Evolutionary conservation across 2,329 filamentous ascomycete genomes (phyloP).

Genomic region (Pseudovirgaria hyperparasitica): DNA sequence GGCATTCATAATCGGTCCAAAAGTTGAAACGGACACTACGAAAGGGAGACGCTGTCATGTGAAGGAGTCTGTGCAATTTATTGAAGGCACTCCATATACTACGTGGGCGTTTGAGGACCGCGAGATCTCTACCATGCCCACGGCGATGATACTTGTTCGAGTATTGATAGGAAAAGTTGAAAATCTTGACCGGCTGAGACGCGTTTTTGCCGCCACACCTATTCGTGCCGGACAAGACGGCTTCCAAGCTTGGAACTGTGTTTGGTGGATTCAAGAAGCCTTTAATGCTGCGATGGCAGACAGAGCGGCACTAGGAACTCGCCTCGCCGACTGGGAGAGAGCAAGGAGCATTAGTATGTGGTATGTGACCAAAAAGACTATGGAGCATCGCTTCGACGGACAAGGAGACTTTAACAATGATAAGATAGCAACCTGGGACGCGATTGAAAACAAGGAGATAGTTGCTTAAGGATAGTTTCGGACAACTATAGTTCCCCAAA

Average conservation of each 20-base stretch:
- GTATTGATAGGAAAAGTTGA: slow-evolving; percentile 7
- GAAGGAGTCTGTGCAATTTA: slow-evolving; percentile 4
- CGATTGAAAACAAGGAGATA: slow-evolving; percentile 9
- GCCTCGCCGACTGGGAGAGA: slow-evolving; percentile 18
- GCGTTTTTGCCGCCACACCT: slow-evolving; percentile 4
- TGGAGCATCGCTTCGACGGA: slow-evolving; percentile 29
- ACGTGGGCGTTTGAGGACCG: slow-evolving; percentile 5
- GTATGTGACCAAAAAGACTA: slow-evolving; percentile 28
- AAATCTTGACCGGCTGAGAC: slow-evolving; percentile 3
- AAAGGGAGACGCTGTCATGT: slow-evolving; percentile 4
- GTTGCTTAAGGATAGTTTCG: slow-evolving; percentile 5
- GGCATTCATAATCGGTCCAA: slow-evolving; percentile 2
- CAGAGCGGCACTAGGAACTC: slow-evolving; percentile 19
- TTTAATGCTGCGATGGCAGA: slow-evolving; percentile 17
- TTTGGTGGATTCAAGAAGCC: slow-evolving; percentile 31
- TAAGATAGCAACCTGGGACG: slow-evolving; percentile 24
- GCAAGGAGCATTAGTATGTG: slow-evolving; percentile 25
- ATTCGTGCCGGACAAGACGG: slow-evolving; percentile 15
- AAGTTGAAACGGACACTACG: slow-evolving; percentile 3
- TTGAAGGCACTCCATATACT: slow-evolving; percentile 3
- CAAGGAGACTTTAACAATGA: slow-evolving; percentile 16
- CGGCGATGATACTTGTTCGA: slow-evolving; percentile 6
- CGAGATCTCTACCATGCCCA: slow-evolving; percentile 4
- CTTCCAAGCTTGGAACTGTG: slow-evolving; percentile 30
- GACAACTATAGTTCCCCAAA: slow-evolving; percentile 2